Conservation (phyloP, 2,329 filamentous ascomycete genomes). For the Aphanocladium album region DNA sequence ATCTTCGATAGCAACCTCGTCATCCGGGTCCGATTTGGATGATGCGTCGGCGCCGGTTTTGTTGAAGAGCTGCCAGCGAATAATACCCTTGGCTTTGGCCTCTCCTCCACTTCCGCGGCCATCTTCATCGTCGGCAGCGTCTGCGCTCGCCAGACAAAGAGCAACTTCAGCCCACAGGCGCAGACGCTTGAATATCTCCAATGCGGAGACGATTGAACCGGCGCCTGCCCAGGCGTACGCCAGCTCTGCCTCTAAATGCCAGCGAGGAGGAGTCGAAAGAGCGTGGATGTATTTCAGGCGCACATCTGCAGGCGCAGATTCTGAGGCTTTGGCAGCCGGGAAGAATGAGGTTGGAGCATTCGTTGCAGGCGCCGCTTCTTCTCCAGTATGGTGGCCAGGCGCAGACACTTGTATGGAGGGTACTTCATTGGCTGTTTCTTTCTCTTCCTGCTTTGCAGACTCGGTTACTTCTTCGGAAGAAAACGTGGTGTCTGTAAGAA, state of each 20-base stretch:
- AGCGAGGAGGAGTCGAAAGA: constrained; percentile 77
- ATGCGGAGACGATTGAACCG: constrained; percentile 79
- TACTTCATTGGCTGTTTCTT: constrained; percentile 28
- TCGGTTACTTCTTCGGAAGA: constrained; percentile 25
- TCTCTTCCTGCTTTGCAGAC: constrained; percentile 21
- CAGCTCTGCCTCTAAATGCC: constrained; percentile 91
- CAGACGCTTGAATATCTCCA: constrained; percentile 93
- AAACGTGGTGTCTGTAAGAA: constrained; percentile 73
- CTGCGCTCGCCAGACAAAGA: constrained; percentile 69
- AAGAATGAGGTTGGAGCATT: constrained; percentile 70
- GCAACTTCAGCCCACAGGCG: constrained; percentile 94
- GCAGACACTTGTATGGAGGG: constrained; percentile 43
- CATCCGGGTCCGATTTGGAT: constrained; percentile 37
- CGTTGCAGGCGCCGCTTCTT: constrained; percentile 16
- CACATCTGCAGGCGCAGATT: constrained; percentile 72
- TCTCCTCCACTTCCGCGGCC: constrained; percentile 58
- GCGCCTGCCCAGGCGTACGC: constrained; percentile 88
- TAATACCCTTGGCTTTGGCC: constrained; percentile 71
- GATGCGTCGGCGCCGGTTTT: constrained; percentile 40
- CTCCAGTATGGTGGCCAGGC: constrained; percentile 25
- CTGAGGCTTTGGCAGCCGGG: constrained; percentile 66
- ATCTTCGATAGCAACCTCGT: constrained; percentile 47
- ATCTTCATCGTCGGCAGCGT: constrained; percentile 51
- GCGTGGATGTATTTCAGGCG: constrained; percentile 80
- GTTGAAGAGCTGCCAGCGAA: constrained; percentile 75